Evolutionary conservation across 2,329 filamentous ascomycete genomes (phyloP).

Genomic region (Penicillium verrucosum): DNA sequence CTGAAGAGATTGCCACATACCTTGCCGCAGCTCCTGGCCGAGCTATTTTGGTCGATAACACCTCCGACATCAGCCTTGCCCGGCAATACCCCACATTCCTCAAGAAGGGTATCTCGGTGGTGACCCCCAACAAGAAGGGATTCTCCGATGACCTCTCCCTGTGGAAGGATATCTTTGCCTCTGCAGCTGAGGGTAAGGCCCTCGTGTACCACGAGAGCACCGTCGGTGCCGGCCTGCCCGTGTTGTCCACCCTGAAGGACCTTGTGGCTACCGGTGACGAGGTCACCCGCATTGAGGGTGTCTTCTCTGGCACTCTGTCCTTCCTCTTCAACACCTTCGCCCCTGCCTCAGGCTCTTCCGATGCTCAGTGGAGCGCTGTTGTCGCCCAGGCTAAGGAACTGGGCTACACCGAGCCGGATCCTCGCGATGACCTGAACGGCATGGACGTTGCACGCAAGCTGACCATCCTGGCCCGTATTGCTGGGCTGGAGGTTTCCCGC

Average conservation of each 20-base stretch:
- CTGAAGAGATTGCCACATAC: constrained; percentile 71
- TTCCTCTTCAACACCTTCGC: constrained; percentile 98
- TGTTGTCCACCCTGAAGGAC: constrained; percentile 90
- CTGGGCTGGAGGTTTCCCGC: constrained; percentile 75
- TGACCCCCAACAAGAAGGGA: constrained; percentile 98
- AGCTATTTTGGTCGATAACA: constrained; percentile 90
- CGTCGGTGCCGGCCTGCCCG: constrained; percentile 86
- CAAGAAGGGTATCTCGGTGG: constrained; percentile 77
- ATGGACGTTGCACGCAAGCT: constrained; percentile 92
- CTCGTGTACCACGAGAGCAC: constrained; percentile 94
- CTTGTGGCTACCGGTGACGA: constrained; percentile 91
- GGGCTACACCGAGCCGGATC: constrained; percentile 88
- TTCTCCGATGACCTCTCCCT: constrained; percentile 78
- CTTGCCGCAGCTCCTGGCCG: constrained; percentile 74
- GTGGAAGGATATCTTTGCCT: constrained; percentile 82
- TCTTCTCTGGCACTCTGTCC: constrained; percentile 96
- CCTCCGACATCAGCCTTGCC: constrained; percentile 82
- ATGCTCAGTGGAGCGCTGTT: constrained; percentile 81
- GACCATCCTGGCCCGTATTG: constrained; percentile 85
- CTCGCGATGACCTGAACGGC: constrained; percentile 80
- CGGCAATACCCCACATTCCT: constrained; percentile 79
- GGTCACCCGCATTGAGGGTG: constrained; percentile 89
- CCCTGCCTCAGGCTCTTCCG: constrained; percentile 61
- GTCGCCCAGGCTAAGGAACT: constrained; percentile 89
- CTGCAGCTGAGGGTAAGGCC: constrained; percentile 62